These are phyloP conservation scores for Rehmannia glutinosa DNA, from an alignment of 257 asterid species.

Conservation along the genomic window DNA sequence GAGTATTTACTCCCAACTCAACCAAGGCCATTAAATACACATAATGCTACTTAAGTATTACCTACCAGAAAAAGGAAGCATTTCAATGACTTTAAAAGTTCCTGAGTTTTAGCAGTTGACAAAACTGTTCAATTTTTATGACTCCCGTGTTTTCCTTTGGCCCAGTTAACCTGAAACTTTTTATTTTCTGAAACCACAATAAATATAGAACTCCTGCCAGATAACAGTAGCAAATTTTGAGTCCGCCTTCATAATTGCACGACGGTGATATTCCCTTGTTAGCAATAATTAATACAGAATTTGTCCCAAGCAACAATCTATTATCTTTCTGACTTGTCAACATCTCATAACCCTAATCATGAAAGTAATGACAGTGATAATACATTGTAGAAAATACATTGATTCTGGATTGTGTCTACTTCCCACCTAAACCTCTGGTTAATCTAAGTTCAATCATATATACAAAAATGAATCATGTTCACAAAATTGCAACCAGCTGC, in stretches of 20 bases:
- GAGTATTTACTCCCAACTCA: no score
- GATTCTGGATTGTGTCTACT: conserved; percentile 21
- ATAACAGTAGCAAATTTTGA: not conserved
- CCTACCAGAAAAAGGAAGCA: not conserved
- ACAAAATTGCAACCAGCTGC: not conserved
- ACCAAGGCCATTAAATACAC: no score
- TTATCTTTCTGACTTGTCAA: conserved; percentile 26
- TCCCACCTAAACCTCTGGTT: not conserved
- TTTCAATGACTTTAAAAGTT: not conserved
- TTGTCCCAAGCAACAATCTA: conserved; percentile 20
- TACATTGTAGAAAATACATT: conserved; percentile 18
- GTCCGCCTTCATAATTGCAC: conserved; percentile 28
- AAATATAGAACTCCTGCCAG: conserved; percentile 11
- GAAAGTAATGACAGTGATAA: conserved; percentile 26
- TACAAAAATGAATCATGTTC: conserved; percentile 17
- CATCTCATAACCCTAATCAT: conserved; percentile 32
- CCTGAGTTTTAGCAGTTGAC: not conserved
- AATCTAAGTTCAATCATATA: not conserved
- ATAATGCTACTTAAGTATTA: not conserved
- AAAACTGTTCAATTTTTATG: not conserved
- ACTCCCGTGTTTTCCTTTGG: not conserved
- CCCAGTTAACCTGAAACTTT: not conserved
- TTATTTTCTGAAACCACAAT: not conserved
- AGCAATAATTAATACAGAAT: conserved; percentile 19
- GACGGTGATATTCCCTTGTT: conserved; percentile 20